Conservation (phyloP, 768 basidiomycete species). For the Strobilomyces confusus region DNA sequence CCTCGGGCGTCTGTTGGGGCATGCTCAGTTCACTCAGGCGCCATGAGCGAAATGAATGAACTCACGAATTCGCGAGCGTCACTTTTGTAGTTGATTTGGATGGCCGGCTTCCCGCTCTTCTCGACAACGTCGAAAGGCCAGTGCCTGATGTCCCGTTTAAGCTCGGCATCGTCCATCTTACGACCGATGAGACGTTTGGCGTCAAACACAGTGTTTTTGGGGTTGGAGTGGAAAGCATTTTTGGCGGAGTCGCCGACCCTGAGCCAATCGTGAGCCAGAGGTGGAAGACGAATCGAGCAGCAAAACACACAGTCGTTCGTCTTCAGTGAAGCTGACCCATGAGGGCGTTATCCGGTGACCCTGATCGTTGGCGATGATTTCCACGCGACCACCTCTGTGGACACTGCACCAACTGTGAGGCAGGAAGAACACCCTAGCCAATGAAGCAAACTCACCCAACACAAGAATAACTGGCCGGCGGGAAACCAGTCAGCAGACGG, state of each 20-base stretch:
- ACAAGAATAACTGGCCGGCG: slow-evolving; percentile 75
- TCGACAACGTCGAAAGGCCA: slow-evolving; percentile 85
- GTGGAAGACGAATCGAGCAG: not conserved
- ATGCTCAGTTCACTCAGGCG: not conserved
- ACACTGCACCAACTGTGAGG: slow-evolving; percentile 45
- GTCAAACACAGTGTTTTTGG: slow-evolving; percentile 92
- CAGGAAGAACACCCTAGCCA: not conserved
- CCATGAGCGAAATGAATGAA: slow-evolving; percentile 9
- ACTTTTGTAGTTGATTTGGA: slow-evolving; percentile 75
- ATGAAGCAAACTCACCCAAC: slow-evolving; percentile 64
- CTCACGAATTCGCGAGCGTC: slow-evolving; percentile 81
- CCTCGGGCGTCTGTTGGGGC: slow-evolving; percentile 73
- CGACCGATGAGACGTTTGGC: slow-evolving; percentile 95
- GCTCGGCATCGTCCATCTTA: slow-evolving; percentile 74
- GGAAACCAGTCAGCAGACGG: slow-evolving; percentile 19
- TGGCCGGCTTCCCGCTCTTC: slow-evolving; percentile 75
- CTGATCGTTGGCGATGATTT: slow-evolving; percentile 88
- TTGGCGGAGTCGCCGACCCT: slow-evolving; percentile 93
- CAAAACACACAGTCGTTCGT: slow-evolving; percentile 56
- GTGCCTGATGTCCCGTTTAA: slow-evolving; percentile 83
- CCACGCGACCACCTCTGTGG: slow-evolving; percentile 79
- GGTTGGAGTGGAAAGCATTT: slow-evolving; percentile 91
- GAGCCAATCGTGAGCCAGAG: rapidly evolving
- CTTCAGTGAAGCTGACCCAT: slow-evolving; percentile 78
- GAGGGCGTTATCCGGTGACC: slow-evolving; percentile 88